Percentiles rank a stretch among this genome's conserved stretches.
phyloP scores from a whole-genome alignment of 768 basidiomycete genomes.

The Trametes sanguinea region DNA sequence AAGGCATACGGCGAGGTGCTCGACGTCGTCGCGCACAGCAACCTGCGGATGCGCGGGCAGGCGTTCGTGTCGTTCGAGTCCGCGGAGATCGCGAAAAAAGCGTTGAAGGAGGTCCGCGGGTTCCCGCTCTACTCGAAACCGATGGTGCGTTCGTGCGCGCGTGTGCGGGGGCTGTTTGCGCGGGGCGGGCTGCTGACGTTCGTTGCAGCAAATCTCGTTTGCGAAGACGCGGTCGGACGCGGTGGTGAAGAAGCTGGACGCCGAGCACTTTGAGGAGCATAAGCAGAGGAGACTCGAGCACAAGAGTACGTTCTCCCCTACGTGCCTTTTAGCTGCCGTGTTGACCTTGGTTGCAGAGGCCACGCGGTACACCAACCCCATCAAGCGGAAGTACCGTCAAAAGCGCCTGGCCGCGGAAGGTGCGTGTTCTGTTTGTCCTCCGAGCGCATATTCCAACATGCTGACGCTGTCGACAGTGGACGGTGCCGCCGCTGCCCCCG shows the following conservation, averaged over 20 bases:
- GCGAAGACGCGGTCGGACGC: conserved; percentile 88
- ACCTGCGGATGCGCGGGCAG: conserved; percentile 97
- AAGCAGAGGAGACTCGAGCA: conserved; percentile 72
- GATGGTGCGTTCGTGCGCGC: conserved; percentile 60
- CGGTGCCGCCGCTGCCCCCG: conserved; percentile 63
- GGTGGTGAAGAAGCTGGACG: conserved; percentile 77
- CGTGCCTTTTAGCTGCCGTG: not conserved
- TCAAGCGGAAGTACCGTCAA: conserved; percentile 81
- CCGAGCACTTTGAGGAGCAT: conserved; percentile 69
- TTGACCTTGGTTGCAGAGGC: conserved; percentile 48
- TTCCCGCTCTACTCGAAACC: conserved; percentile 97
- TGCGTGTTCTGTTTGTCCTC: conserved; percentile 36
- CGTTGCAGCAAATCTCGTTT: conserved; percentile 89
- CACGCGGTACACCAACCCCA: conserved; percentile 86
- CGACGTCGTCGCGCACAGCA: conserved; percentile 93
- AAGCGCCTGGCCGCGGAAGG: conserved; percentile 83
- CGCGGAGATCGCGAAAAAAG: conserved; percentile 80
- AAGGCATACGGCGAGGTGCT: conserved; percentile 91
- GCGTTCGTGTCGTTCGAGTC: conserved; percentile 93
- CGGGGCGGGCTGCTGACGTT: not conserved
- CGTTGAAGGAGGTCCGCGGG: conserved; percentile 88
- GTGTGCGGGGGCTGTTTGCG: not conserved
- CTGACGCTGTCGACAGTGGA: conserved; percentile 50
- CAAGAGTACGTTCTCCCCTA: conserved; percentile 65
- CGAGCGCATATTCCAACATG: not conserved